Evolutionary conservation across 371 early-diverging fungal species (phyloP), one percentile per base, ranked within the genome.

Genomic region (Lichtheimia ornata): DNA sequence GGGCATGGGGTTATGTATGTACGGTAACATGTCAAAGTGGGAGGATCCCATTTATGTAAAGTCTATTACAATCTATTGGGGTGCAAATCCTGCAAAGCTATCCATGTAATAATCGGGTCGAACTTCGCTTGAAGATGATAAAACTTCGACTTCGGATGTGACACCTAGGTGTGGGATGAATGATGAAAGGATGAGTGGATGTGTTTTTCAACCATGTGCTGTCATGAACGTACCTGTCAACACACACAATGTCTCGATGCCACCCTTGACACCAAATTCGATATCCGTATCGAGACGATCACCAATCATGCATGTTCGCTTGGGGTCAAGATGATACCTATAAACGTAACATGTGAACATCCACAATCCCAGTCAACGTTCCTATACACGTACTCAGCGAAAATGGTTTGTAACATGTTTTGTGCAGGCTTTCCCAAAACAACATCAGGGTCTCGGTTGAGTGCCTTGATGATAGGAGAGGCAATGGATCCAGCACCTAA

Each of bases 231-330:
- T 74, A 80, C 95, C 97, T n/a, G 97, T 94, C 71, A 96, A 77
- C 11, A 97, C 97, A 62, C 95, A 85, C 59, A 97, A 74, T 0
- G 99, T 97, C 57, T 82, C 84, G 50, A 95, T 71, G n/a, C 91
- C 90, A 54, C 95, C 95, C 20, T 85, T 69, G 40, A 86, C 83
- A 22, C 99, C 99, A 83, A 98, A 98, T 22, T 85, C 88, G 60
- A 98, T 94, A 73, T 98, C 99, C 5, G 98, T 98, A 72, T 97
- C 91, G 50, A 98, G 74, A 55, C 95, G 88, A 73, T 98, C 99
- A 25, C 99, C 99, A 55, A 98, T 90, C 99, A 98, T 98, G 74
- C 92, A 92, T 1, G 96, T 94, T 59, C 91, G 81, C 12, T 70
- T 59, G 1, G 85, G 87, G 63, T 97, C 89, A 13, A 97, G 79